A percentile compares a stretch with the other conserved stretches of the same genome.
phyloP scores from a whole-genome alignment of 495 filamentous ascomycete species.

The Annulohypoxylon maeteangense region DNA sequence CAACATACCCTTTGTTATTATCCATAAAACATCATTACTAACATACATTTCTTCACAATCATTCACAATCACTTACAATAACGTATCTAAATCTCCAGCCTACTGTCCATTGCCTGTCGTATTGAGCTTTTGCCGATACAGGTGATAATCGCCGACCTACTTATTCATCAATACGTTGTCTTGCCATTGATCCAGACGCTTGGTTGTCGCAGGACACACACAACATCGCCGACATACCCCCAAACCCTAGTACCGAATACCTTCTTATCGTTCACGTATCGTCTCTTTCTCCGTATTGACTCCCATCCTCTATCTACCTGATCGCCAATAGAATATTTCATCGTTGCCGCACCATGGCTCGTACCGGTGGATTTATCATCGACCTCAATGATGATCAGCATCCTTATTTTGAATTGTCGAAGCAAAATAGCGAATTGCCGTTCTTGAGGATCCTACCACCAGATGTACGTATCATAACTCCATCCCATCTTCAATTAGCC shows the following conservation, averaged over 20 bases:
- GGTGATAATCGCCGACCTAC: no score
- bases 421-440: neutral
- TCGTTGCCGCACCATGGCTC: neutral
- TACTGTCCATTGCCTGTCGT: no score
- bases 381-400: slow-evolving; percentile 2
- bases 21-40: no score
- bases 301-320: neutral
- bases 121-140: no score
- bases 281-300: neutral
- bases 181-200: no score
- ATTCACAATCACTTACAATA: no score
- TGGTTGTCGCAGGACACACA: no score
- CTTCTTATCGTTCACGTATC: neutral
- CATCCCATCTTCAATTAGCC: neutral
- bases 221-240: no score
- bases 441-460: neutral
- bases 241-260: neutral
- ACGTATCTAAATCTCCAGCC: no score
- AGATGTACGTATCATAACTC: slow-evolving; percentile 1
- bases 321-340: neutral
- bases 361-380: neutral
- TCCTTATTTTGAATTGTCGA: slow-evolving; percentile 3
- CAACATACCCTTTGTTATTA: no score
- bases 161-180: no score
- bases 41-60: no score